A percentile compares a stretch with the other conserved stretches of the same genome.
These are phyloP conservation scores for Leccinum uliginosum DNA, from an alignment of 768 basidiomycete species.

Conservation along the genomic window DNA sequence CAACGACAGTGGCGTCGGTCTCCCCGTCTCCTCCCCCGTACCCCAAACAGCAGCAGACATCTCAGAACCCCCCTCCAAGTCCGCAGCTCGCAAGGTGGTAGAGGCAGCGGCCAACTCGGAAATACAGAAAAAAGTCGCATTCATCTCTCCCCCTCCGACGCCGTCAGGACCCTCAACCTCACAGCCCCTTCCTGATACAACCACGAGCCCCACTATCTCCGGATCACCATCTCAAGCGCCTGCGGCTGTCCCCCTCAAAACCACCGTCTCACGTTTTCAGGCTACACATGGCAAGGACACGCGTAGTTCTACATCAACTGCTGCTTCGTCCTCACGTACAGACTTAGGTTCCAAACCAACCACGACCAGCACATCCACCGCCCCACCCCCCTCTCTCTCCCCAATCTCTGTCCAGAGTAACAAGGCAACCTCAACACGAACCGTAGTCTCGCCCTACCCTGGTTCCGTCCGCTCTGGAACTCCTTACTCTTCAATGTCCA, in stretches of 20 bases:
- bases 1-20: slow-evolving; percentile 34
- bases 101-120: slow-evolving; percentile 38
- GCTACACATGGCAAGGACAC: slow-evolving; percentile 64
- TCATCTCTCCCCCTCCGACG: slow-evolving; percentile 76
- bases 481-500: slow-evolving; percentile 77
- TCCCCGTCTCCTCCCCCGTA: slow-evolving; percentile 32
- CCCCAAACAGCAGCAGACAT: slow-evolving; percentile 14
- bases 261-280: slow-evolving; percentile 73
- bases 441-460: slow-evolving; percentile 59
- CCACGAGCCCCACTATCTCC: slow-evolving; percentile 32
- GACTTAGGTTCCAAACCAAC: slow-evolving; percentile 48
- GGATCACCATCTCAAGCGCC: slow-evolving; percentile 26
- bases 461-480: slow-evolving; percentile 75
- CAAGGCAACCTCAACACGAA: slow-evolving; percentile 57
- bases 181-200: slow-evolving; percentile 48
- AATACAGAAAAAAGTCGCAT: slow-evolving; percentile 81
- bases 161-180: slow-evolving; percentile 48
- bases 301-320: slow-evolving; percentile 61
- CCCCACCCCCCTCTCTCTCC: slow-evolving; percentile 53
- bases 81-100: slow-evolving; percentile 35
- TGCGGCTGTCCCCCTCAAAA: slow-evolving; percentile 45
- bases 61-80: slow-evolving; percentile 24
- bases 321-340: slow-evolving; percentile 58
- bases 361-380: slow-evolving; percentile 45
- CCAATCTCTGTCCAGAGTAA: slow-evolving; percentile 53